These are phyloP conservation scores for Boletellus ananas DNA, from an alignment of 768 basidiomycete genomes.

Conservation along the genomic window DNA sequence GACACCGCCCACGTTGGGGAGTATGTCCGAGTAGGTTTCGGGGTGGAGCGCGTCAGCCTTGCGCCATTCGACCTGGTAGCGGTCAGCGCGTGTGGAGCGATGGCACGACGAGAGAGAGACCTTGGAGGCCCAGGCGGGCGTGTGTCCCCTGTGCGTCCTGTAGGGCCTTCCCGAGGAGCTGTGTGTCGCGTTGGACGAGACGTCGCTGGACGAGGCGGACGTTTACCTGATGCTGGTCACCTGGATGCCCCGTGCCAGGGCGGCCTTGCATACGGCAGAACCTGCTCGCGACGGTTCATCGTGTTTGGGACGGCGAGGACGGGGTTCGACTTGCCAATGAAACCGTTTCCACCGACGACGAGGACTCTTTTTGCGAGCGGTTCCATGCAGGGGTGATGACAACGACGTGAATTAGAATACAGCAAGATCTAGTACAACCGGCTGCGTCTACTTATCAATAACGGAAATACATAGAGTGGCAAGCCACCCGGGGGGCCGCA, in stretches of 20 bases:
- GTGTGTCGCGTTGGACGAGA: neutral
- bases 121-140: constrained; percentile 79
- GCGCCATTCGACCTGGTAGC: constrained; percentile 78
- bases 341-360: constrained; percentile 99
- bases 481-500: no score
- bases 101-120: constrained; percentile 37
- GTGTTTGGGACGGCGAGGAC: neutral
- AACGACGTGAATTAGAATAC: neutral
- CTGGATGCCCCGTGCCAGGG: constrained; percentile 75
- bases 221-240: constrained; percentile 85
- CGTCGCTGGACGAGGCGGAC: neutral
- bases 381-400: constrained; percentile 9
- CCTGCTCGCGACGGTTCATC: constrained; percentile 45
- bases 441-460: constrained; percentile 1
- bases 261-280: constrained; percentile 89
- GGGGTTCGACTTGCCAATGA: constrained; percentile 63
- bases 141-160: constrained; percentile 83
- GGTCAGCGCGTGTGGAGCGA: constrained; percentile 2
- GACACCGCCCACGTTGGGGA: constrained; percentile 67
- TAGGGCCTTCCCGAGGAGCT: constrained; percentile 89
- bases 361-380: constrained; percentile 58
- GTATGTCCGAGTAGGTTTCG: constrained; percentile 61
- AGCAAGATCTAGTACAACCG: neutral
- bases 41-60: constrained; percentile 80
- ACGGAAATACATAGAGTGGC: no score